Percentiles rank a stretch among this genome's conserved stretches.
These are phyloP conservation scores for Cymbopogon citratus DNA, from an alignment of 176 grass and related monocot genomes.

Conservation along the genomic window DNA sequence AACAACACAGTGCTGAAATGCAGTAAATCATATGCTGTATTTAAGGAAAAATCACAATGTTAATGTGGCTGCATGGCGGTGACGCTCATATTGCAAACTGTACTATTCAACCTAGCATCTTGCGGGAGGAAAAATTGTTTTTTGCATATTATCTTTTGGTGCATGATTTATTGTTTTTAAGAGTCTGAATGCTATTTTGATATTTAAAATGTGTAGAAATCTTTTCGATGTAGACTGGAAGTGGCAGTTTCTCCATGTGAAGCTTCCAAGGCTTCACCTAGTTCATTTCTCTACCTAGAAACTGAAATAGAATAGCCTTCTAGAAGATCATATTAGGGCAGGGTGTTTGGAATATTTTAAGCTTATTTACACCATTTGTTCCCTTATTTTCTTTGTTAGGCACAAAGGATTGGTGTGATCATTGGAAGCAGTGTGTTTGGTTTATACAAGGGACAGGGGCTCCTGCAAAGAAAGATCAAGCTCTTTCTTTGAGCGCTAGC, in stretches of 20 bases:
- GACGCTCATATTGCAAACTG: not conserved
- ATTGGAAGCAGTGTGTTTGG: conserved; percentile 99
- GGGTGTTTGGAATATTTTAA: not conserved
- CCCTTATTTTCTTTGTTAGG: conserved; percentile 37
- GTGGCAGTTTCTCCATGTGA: not conserved
- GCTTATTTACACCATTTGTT: not conserved
- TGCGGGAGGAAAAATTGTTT: not conserved
- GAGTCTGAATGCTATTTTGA: not conserved
- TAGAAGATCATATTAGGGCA: not conserved
- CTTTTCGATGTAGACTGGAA: not conserved
- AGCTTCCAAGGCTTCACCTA: not conserved
- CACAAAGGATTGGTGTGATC: conserved; percentile 77
- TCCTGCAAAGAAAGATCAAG: conserved; percentile 41
- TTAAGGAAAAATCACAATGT: not conserved
- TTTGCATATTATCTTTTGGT: not conserved
- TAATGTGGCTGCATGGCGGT: not conserved
- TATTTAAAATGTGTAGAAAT: not conserved
- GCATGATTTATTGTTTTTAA: not conserved
- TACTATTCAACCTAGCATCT: not conserved
- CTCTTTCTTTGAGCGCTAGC: conserved; percentile 57
- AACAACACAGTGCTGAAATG: not conserved
- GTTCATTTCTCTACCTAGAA: not conserved
- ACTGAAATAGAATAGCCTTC: not conserved
- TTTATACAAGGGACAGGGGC: conserved; percentile 51
- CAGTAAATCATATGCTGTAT: not conserved